Percentiles rank a stretch among this genome's conserved stretches.
These are phyloP conservation scores for Nannizzia gypsea DNA, from an alignment of 2,329 filamentous ascomycete species.

Conservation along the genomic window DNA sequence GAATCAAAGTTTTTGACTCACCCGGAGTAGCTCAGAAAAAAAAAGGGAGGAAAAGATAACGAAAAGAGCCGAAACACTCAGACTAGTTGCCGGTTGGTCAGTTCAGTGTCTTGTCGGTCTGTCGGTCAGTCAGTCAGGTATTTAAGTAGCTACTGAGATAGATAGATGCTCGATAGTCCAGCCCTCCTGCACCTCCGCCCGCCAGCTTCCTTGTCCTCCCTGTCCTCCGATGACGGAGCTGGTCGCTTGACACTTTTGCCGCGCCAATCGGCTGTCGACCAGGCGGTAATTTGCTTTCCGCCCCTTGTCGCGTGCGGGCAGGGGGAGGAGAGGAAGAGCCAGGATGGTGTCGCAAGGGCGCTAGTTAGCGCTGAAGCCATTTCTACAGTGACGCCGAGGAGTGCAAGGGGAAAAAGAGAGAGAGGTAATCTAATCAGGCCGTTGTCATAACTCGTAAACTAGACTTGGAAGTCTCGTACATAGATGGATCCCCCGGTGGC, in stretches of 20 bases:
- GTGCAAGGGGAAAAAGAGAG: not conserved
- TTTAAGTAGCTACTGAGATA: too few relatives aligned
- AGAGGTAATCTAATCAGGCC: not conserved
- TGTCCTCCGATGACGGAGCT: slow-evolving; percentile 3
- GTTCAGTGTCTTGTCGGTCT: too few relatives aligned
- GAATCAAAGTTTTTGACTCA: slow-evolving; percentile 9
- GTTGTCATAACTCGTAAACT: not conserved
- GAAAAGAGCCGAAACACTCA: not conserved
- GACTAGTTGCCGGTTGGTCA: too few relatives aligned
- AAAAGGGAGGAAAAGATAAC: not conserved
- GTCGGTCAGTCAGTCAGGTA: not conserved
- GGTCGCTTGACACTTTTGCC: not conserved
- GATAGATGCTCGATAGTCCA: too few relatives aligned
- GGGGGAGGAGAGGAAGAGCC: not conserved
- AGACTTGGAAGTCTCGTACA: not conserved
- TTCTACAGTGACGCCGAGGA: not conserved
- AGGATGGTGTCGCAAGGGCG: not conserved
- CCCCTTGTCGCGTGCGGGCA: not conserved
- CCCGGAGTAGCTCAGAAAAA: not conserved
- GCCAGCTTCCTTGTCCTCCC: not conserved
- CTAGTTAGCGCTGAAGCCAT: not conserved
- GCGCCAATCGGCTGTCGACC: not conserved
- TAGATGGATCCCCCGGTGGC: not conserved
- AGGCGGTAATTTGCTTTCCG: not conserved
- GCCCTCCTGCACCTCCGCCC: too few relatives aligned